phyloP scores from a whole-genome alignment of 1,139 yeast genomes.

The Saccharomyces hybrid region DNA sequence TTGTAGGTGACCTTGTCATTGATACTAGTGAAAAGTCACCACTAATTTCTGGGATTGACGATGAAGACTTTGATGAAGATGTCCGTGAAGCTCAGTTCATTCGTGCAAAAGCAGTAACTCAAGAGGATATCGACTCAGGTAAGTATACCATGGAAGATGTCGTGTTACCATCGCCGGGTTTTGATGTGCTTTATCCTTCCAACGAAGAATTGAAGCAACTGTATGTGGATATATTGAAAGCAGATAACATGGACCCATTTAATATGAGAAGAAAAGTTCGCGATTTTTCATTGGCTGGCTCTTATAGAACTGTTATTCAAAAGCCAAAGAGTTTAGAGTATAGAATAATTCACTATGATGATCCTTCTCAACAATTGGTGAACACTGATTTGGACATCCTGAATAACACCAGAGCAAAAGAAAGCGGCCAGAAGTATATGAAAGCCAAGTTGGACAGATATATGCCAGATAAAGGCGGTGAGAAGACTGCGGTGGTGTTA shows the following conservation, averaged over 20 bases:
- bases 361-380: slow-evolving; percentile 61
- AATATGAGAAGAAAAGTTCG: slow-evolving; percentile 76
- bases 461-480: slow-evolving; percentile 40
- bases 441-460: slow-evolving; percentile 31
- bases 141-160: slow-evolving; percentile 69
- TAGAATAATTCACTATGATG: slow-evolving; percentile 52
- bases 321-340: slow-evolving; percentile 61
- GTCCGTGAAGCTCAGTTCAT: slow-evolving; percentile 45
- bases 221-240: slow-evolving; percentile 66
- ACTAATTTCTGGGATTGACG: slow-evolving; percentile 24
- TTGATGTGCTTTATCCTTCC: slow-evolving; percentile 73
- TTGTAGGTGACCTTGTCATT: slow-evolving; percentile 76
- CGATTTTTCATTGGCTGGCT: slow-evolving; percentile 88
- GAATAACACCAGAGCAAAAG: slow-evolving; percentile 35
- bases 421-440: slow-evolving; percentile 29
- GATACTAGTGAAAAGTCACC: slow-evolving; percentile 31
- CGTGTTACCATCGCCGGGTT: slow-evolving; percentile 92
- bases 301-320: slow-evolving; percentile 71
- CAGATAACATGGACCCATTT: slow-evolving; percentile 76
- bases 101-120: slow-evolving; percentile 63
- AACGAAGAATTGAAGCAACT: slow-evolving; percentile 52
- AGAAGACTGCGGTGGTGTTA: slow-evolving; percentile 62
- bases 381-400: slow-evolving; percentile 75
- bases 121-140: slow-evolving; percentile 57
- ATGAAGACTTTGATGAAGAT: slow-evolving; percentile 57